Conservation (phyloP, 2,329 filamentous ascomycete genomes). For the Microcyclospora pomicola region DNA sequence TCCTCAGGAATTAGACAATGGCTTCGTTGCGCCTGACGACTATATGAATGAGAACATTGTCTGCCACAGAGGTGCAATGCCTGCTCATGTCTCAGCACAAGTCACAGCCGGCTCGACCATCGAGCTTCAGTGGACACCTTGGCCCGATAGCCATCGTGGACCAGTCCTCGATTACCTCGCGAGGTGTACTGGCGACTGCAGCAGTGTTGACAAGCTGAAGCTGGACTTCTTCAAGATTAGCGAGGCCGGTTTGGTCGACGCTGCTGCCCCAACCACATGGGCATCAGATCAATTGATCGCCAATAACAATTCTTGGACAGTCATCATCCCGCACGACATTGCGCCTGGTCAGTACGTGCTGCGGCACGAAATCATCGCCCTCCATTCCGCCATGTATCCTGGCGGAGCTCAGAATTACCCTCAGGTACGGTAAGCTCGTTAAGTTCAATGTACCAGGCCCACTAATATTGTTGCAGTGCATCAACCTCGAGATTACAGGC, state of each 20-base stretch:
- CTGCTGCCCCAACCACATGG: constrained; percentile 36
- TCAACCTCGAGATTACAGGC: constrained; percentile 47
- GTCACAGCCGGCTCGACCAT: constrained; percentile 47
- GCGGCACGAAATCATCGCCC: constrained; percentile 46
- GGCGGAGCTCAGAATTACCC: constrained; percentile 35
- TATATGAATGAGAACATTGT: constrained; percentile 16
- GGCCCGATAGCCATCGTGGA: constrained; percentile 52
- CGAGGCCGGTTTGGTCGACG: constrained; percentile 38
- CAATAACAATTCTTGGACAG: constrained; percentile 33
- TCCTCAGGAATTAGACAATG: constrained; percentile 31
- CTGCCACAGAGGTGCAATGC: constrained; percentile 40
- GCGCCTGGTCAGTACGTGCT: constrained; percentile 45
- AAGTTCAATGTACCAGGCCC: constrained; percentile 2
- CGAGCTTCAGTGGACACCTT: constrained; percentile 48
- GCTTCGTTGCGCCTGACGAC: constrained; percentile 15
- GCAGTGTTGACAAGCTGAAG: constrained; percentile 36
- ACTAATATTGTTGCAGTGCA: constrained; percentile 23
- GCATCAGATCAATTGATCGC: constrained; percentile 40
- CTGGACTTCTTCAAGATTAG: constrained; percentile 53
- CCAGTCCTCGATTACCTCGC: constrained; percentile 53
- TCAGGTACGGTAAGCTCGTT: constrained; percentile 1
- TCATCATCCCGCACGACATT: constrained; percentile 40
- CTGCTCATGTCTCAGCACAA: constrained; percentile 38
- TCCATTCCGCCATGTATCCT: constrained; percentile 37
- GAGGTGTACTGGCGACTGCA: constrained; percentile 42